Conservation (phyloP, 2,329 filamentous ascomycete genomes). For the Cordyceps fumosorosea region DNA sequence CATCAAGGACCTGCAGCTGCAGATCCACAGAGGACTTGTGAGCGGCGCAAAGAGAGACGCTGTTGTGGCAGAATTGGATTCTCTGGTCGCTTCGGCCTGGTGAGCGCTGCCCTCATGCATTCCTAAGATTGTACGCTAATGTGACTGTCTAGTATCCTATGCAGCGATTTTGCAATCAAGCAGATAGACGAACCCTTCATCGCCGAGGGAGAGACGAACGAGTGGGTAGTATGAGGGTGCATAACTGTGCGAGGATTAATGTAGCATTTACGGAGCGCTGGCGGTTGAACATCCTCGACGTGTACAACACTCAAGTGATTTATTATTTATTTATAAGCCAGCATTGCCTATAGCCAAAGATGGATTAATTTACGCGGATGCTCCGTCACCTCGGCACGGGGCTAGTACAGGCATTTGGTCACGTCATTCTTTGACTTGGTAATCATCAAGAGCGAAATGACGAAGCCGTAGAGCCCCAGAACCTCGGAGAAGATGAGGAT, state of each 20-base stretch:
- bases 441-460: slow-evolving; percentile 43
- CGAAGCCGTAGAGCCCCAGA: slow-evolving; percentile 38
- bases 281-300: not conserved
- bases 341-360: not conserved
- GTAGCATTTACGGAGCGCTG: not conserved
- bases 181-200: slow-evolving; percentile 92
- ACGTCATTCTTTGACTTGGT: slow-evolving; percentile 34
- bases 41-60: slow-evolving; percentile 68
- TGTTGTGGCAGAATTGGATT: slow-evolving; percentile 82
- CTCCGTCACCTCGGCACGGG: too few species aligned
- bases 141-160: slow-evolving; percentile 62
- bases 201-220: slow-evolving; percentile 61
- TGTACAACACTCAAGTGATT: not conserved
- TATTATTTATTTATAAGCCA: not conserved
- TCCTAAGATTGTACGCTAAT: slow-evolving; percentile 16
- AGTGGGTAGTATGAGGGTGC: slow-evolving; percentile 63
- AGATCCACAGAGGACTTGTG: slow-evolving; percentile 71
- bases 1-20: slow-evolving; percentile 78
- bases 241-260: not conserved
- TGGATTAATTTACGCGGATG: not conserved
- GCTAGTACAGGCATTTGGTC: slow-evolving; percentile 27
- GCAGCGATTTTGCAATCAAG: slow-evolving; percentile 91
- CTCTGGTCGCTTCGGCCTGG: slow-evolving; percentile 85
- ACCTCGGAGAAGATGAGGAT: slow-evolving; percentile 43
- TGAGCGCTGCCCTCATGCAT: slow-evolving; percentile 34